Evolutionary conservation across 2,329 filamentous ascomycete species (phyloP), one percentile per base, ranked within the genome.

Genomic region (Hymenoscyphus albidus): DNA sequence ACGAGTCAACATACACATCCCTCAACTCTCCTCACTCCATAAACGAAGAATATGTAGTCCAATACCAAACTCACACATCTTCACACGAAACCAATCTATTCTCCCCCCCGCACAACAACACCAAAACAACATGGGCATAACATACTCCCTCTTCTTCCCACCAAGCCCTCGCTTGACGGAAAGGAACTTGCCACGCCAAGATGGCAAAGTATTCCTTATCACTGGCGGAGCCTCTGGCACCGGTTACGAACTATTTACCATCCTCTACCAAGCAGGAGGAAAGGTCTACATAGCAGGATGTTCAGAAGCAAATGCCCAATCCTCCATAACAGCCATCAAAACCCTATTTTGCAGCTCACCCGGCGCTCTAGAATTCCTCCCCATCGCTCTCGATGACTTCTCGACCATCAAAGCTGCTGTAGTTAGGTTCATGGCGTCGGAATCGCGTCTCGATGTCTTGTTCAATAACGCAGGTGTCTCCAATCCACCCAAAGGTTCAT

Each of bases 221-320:
- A 63, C 70, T 64, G 5, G 68, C 64, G 22, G 62, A 16, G 38
- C 35, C 22, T 58, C 60, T 7, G 61, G 61, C 2, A 61, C 79
- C 3, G 78, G 78, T 56, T 74, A 75, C 48, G 74, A 78, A 48
- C 65, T 78, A 2, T 70, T 71, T n/a, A 66, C 66, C 5, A 74
- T 78, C 18, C 74, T 80, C 31, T 79, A 78, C 68, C 60, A 65
- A 22, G 73, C 76, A 32, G 75, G 76, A 62, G 80, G 74, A 44
- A 78, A 72, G 38, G 77, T 81, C 42, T 81, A 79, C 66, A 70
- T 81, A 12, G 74, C 76, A n/a, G 76, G 74, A 9, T 76, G 80
- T 27, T 76, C 76, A 1, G 71, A 77, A 61, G 67, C 70, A 10
- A 80, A 79, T 64, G 76, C 76, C 3, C 63, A 66, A 6, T 64